These are phyloP conservation scores for Fusarium nanum DNA, from an alignment of 2,329 filamentous ascomycete species.

Conservation along the genomic window DNA sequence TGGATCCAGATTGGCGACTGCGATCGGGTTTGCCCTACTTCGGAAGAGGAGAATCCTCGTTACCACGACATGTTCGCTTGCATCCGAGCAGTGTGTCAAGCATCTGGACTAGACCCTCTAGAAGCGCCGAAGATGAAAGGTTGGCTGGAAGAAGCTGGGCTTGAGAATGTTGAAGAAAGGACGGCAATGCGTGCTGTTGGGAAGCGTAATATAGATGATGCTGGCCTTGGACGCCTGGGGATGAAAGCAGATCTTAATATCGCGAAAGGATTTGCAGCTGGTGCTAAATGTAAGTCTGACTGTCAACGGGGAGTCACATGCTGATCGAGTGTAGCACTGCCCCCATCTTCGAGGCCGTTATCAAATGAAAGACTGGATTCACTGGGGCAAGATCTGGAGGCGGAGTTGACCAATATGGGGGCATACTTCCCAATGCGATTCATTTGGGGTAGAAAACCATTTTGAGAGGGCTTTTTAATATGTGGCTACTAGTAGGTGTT, in stretches of 20 bases:
- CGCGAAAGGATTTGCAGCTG: constrained; percentile 7
- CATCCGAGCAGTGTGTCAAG: constrained; percentile 1
- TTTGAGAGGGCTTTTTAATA: neutral
- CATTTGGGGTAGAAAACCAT: constrained; percentile 6
- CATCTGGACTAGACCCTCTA: constrained; percentile 2
- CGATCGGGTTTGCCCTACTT: constrained; percentile 9
- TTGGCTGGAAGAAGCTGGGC: neutral
- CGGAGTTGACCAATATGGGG: neutral
- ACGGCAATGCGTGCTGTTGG: constrained; percentile 10
- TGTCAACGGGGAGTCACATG: fast-evolving
- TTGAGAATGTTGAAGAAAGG: neutral
- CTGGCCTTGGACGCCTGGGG: neutral
- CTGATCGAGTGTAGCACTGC: neutral
- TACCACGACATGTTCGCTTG: constrained; percentile 16
- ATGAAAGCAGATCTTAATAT: constrained; percentile 5
- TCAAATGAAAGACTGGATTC: neutral
- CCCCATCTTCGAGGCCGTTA: neutral
- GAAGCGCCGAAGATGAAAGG: constrained; percentile 16
- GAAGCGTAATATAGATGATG: neutral
- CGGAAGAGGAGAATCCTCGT: neutral
- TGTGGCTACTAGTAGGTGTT: too few relatives aligned
- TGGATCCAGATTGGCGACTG: constrained; percentile 22
- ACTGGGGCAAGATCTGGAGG: neutral
- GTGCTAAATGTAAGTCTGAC: constrained; percentile 3
- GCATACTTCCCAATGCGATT: constrained; percentile 14